phyloP scores from a whole-genome alignment of 441 rosid species.

The Sinapis alba region DNA sequence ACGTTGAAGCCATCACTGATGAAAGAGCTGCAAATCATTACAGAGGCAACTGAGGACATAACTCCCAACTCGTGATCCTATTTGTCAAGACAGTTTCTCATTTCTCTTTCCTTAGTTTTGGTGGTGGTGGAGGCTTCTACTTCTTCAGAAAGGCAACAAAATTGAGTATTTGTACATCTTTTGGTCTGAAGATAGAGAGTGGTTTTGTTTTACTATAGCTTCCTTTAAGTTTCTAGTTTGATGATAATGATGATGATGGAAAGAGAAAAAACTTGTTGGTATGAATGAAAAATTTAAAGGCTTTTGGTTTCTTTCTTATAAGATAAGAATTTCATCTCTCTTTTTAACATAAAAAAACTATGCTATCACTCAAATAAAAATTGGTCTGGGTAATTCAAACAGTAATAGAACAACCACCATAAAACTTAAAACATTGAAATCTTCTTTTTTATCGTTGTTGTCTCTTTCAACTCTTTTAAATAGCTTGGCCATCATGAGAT shows the following conservation, averaged over 20 bases:
- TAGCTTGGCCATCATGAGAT: no score
- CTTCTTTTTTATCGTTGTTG: no score
- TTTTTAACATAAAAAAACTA: no score
- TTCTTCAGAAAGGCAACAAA: slow-evolving; percentile 3
- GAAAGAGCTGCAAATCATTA: slow-evolving; percentile 53
- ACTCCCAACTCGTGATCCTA: slow-evolving; percentile 45
- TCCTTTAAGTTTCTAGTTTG: background rate
- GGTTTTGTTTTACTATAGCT: background rate
- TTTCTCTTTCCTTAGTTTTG: slow-evolving; percentile 32
- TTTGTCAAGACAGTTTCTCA: slow-evolving; percentile 33
- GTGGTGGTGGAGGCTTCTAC: background rate
- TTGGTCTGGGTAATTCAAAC: no score
- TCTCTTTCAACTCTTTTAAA: no score
- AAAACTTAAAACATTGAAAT: no score
- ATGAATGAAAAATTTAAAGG: background rate
- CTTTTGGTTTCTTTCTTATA: background rate
- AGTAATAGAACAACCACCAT: no score
- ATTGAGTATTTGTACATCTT: slow-evolving; percentile 23
- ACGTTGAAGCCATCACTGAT: slow-evolving; percentile 49
- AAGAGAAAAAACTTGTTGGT: background rate
- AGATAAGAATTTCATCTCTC: background rate
- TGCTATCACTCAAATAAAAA: no score
- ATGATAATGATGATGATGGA: background rate
- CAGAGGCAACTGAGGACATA: slow-evolving; percentile 41
- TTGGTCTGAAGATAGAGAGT: slow-evolving; percentile 17